Conservation (phyloP, 805 yeast genomes). For the Diddensiella santjacobensis region DNA sequence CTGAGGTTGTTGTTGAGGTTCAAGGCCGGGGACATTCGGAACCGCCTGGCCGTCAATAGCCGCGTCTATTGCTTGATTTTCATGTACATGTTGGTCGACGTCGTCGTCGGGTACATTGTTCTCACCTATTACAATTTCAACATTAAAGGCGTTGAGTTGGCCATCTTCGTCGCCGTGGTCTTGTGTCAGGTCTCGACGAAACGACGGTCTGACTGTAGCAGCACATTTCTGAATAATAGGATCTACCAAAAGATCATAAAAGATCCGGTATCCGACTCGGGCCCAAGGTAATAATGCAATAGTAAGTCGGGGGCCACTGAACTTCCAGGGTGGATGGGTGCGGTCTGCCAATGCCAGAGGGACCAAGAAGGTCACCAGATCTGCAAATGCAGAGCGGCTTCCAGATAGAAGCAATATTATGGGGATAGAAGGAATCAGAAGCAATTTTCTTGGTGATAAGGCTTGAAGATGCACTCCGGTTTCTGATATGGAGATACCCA, state of each 20-base stretch:
- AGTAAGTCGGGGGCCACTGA: constrained; percentile 22
- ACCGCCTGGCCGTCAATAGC: not conserved
- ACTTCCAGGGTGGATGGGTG: constrained; percentile 21
- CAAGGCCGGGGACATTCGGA: not conserved
- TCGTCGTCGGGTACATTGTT: not conserved
- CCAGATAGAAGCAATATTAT: constrained; percentile 23
- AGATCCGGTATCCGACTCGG: constrained; percentile 17
- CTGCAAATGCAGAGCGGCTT: constrained; percentile 19
- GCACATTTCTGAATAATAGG: constrained; percentile 24
- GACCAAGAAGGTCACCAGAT: constrained; percentile 13
- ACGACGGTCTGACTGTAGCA: constrained; percentile 14
- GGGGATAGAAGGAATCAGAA: constrained; percentile 28
- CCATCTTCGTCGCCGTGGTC: constrained; percentile 9
- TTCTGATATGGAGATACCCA: constrained; percentile 24
- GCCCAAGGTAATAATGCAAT: constrained; percentile 20
- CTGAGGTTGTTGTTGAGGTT: not conserved
- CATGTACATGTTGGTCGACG: not conserved
- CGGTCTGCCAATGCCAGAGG: constrained; percentile 22
- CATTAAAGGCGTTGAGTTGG: constrained; percentile 1
- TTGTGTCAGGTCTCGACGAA: not conserved
- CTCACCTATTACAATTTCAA: constrained; percentile 5
- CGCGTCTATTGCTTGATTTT: constrained; percentile 1
- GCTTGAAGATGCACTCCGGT: constrained; percentile 16
- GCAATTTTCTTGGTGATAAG: constrained; percentile 18
- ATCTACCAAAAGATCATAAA: constrained; percentile 19